phyloP scores from a whole-genome alignment of 148 eudicot genomes.

The Hydrangea macrophylla region DNA sequence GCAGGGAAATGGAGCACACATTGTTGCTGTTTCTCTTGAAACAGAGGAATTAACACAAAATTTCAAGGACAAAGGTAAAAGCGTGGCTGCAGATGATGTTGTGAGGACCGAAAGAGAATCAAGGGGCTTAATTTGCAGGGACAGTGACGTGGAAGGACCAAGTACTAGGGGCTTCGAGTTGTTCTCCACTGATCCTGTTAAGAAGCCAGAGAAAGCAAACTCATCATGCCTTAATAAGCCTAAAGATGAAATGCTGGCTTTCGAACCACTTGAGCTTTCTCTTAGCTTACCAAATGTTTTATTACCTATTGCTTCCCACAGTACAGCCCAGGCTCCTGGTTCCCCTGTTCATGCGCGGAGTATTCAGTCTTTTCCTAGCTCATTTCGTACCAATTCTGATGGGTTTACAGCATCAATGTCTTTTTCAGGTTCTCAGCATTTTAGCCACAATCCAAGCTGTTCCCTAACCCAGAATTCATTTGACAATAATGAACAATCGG shows the following conservation, averaged over 20 bases:
- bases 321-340: slow-evolving; percentile 54
- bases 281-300: slow-evolving; percentile 87
- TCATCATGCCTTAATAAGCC: slow-evolving; percentile 25
- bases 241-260: slow-evolving; percentile 56
- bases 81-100: slow-evolving; percentile 45
- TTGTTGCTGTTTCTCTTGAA: slow-evolving; percentile 23
- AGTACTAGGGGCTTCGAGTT: slow-evolving; percentile 76
- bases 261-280: slow-evolving; percentile 83
- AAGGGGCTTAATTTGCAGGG: slow-evolving; percentile 29
- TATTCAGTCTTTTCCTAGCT: slow-evolving; percentile 73
- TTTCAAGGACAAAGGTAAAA: slow-evolving; percentile 83
- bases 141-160: slow-evolving; percentile 63
- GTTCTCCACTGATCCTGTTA: slow-evolving; percentile 59
- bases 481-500: slow-evolving; percentile 80
- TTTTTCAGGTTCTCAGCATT: slow-evolving; percentile 86
- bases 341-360: slow-evolving; percentile 87
- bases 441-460: slow-evolving; percentile 83
- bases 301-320: slow-evolving; percentile 51
- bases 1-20: slow-evolving; percentile 34
- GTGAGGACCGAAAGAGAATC: slow-evolving; percentile 38
- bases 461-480: slow-evolving; percentile 64
- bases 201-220: slow-evolving; percentile 44
- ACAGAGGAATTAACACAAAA: slow-evolving; percentile 20
- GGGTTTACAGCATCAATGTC: slow-evolving; percentile 80
- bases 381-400: slow-evolving; percentile 79